Percentiles rank a stretch among this genome's conserved stretches.
Conservation (phyloP, 345 rosid species). For the Heritiera fomes region DNA sequence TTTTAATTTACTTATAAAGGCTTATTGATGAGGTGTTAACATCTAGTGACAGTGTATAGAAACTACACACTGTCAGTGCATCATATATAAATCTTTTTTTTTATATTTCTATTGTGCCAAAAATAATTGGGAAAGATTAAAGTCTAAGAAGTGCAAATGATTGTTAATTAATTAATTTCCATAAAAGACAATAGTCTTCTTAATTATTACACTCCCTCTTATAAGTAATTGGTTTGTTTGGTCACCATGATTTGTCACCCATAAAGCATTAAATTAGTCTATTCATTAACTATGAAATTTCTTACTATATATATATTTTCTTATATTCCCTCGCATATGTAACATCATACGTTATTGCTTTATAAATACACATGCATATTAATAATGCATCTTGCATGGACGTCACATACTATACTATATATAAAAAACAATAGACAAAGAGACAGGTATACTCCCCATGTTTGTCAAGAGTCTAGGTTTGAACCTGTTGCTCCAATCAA, state of each 20-base stretch:
- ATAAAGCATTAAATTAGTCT: background rate
- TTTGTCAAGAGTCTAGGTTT: slow-evolving; percentile 40
- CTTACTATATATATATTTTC: too few species aligned
- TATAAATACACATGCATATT: background rate
- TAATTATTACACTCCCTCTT: background rate
- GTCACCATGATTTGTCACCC: background rate
- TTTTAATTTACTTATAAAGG: too few species aligned
- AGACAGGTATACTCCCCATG: slow-evolving; percentile 19
- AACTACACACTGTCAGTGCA: too few species aligned
- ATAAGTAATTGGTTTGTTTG: background rate
- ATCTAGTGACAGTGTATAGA: too few species aligned
- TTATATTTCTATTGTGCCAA: too few species aligned
- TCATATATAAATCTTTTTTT: too few species aligned
- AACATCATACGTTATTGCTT: background rate
- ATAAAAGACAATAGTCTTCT: background rate
- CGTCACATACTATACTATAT: background rate
- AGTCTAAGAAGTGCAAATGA: too few species aligned
- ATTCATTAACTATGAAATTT: background rate
- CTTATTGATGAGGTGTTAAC: too few species aligned
- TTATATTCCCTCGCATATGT: background rate
- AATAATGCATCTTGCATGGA: slow-evolving; percentile 8
- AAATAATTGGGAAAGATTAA: too few species aligned
- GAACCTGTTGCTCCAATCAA: slow-evolving; percentile 14
- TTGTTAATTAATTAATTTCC: background rate
- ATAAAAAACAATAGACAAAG: background rate